Conservation (phyloP, 441 rosid species). For the Cnidoscolus chayamansa region DNA sequence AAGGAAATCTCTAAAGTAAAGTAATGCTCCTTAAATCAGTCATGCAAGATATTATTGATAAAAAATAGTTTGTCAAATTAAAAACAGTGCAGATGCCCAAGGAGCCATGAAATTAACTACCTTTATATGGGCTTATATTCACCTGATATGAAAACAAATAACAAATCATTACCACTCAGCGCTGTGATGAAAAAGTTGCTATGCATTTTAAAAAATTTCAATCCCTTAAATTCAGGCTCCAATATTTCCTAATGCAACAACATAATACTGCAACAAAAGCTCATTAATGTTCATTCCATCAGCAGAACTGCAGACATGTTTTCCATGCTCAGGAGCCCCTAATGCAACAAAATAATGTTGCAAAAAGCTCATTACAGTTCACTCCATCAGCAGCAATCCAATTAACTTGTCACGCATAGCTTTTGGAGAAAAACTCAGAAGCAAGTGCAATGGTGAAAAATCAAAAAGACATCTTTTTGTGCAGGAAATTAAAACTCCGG, state of each 20-base stretch:
- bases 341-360: background rate
- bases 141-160: background rate
- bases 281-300: background rate
- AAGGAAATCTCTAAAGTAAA: background rate
- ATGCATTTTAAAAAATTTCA: background rate
- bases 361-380: background rate
- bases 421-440: background rate
- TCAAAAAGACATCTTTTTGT: background rate
- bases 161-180: background rate
- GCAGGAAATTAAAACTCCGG: background rate
- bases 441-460: background rate
- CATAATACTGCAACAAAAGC: background rate
- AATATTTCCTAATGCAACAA: background rate
- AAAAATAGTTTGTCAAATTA: background rate
- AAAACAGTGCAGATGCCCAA: background rate
- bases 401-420: background rate
- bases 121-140: background rate
- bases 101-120: background rate
- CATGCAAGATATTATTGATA: background rate
- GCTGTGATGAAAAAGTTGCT: background rate
- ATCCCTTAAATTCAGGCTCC: background rate
- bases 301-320: background rate
- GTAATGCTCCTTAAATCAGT: background rate
- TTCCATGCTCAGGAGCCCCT: background rate
- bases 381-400: background rate